phyloP scores from a whole-genome alignment of 768 basidiomycete species.

The Suillus americanus region DNA sequence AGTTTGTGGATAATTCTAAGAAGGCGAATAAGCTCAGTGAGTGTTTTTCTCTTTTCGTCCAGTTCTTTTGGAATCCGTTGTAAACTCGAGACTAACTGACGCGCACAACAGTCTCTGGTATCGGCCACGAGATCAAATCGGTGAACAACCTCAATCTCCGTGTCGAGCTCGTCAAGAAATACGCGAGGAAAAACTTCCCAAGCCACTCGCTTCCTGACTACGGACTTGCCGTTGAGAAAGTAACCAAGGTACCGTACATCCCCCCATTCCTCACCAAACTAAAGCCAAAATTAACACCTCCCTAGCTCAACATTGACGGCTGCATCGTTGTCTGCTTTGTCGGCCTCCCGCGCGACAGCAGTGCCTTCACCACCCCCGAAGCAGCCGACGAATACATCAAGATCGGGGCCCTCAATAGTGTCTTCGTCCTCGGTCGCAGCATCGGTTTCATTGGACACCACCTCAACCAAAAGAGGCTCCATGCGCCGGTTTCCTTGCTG shows the following conservation, averaged over 20 bases:
- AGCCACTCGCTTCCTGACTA: constrained; percentile 91
- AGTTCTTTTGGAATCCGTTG: no score
- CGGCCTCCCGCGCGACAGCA: constrained; percentile 86
- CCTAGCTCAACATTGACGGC: constrained; percentile 89
- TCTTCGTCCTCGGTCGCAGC: constrained; percentile 96
- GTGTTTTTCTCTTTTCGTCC: constrained; percentile 27
- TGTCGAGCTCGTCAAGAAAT: constrained; percentile 94
- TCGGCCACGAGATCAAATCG: constrained; percentile 99
- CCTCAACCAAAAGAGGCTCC: constrained; percentile 94
- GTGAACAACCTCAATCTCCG: constrained; percentile 94
- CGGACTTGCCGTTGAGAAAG: constrained; percentile 95
- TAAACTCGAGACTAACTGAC: neutral
- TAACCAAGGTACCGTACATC: constrained; percentile 85
- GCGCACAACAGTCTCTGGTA: constrained; percentile 73
- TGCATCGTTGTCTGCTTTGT: constrained; percentile 97
- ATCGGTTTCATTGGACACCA: constrained; percentile 98
- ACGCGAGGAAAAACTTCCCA: constrained; percentile 94
- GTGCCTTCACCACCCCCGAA: constrained; percentile 93
- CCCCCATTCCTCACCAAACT: neutral
- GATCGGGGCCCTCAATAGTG: constrained; percentile 92
- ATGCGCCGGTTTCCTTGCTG: constrained; percentile 89
- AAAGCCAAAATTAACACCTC: neutral
- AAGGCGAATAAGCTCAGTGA: constrained; percentile 92
- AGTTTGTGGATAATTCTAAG: constrained; percentile 93
- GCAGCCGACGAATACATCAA: constrained; percentile 98